Evolutionary conservation across 2,329 filamentous ascomycete genomes (phyloP), one percentile per base, ranked within the genome.

Genomic region (Pseudogymnoascus sp.): DNA sequence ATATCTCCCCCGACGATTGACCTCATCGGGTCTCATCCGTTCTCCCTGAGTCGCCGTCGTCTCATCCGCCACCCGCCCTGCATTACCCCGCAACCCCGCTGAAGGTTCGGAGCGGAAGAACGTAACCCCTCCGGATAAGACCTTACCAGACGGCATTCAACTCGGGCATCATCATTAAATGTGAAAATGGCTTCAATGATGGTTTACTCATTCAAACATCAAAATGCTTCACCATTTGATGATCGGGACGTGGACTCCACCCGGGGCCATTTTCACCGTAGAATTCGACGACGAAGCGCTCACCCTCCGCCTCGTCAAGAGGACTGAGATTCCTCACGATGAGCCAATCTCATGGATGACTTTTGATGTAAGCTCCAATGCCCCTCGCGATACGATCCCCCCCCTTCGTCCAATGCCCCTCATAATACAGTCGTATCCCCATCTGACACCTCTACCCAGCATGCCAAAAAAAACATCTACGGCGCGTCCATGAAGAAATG

Each of bases 311-410:
- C 77, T 95, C 71, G 78, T 96, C 72, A 92, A 93, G 78, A 86
- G 88, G 70, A 95, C 90, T 1, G 85, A 86, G 64, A 95, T 96
- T 64, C 88, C 90, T 4, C 77, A 89, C 62, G 89, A 93, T 67
- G 90, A 96, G 76, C 90, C 91, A 6, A 95, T 96, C 68, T 96
- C 91, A 65, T 96, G 91, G 91, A 93, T 96, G 89, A 88, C 90
- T 14, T 93, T 96, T 72, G 88, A 91, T 74, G 90, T 91, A 79
- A 77, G 87, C 72, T 21, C 8, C 29, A 11, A 31, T 31, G 8
- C 8, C 29, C 8, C 10, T 31, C 29, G 23, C 23, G 5, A 26
- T 26, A 26, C 21, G 21, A 21, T 21, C 21, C 21, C 21, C 21
- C 21, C 21, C 21, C 3, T 21, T 21, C 21, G 21, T 21, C 26